These are phyloP conservation scores for Dissophora globulifera DNA, from an alignment of 192 early-diverging fungal species.

Conservation along the genomic window DNA sequence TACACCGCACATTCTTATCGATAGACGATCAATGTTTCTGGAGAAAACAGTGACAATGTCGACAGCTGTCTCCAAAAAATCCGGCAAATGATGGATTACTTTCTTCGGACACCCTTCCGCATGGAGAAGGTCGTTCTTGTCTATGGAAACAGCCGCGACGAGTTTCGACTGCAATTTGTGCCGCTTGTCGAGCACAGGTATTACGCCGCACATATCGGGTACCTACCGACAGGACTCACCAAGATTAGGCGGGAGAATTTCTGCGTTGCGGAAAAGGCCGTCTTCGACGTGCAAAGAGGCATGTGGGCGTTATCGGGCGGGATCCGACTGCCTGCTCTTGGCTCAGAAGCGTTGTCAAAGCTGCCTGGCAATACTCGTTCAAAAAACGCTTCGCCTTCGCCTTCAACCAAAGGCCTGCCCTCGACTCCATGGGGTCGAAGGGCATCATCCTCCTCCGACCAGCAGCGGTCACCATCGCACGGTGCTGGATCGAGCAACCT, in stretches of 20 bases:
- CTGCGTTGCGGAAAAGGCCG: constrained; percentile 27
- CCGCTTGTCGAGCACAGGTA: constrained; percentile 18
- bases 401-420: too few species aligned
- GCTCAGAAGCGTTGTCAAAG: background rate
- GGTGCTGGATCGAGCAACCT: background rate
- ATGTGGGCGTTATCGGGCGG: constrained; percentile 3
- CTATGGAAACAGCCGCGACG: constrained; percentile 30
- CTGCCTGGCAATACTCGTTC: background rate
- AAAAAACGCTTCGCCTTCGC: too few species aligned
- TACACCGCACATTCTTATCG: too few species aligned
- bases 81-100: constrained; percentile 22
- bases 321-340: background rate
- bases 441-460: background rate
- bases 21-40: constrained; percentile 17
- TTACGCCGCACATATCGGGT: constrained; percentile 8
- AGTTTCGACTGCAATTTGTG: constrained; percentile 22
- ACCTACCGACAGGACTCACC: constrained; percentile 11
- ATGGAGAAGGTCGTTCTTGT: constrained; percentile 13
- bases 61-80: background rate
- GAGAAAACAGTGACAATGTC: constrained; percentile 5
- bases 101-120: constrained; percentile 12
- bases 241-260: background rate
- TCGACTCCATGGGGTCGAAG: constrained; percentile 14
- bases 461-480: background rate
- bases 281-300: constrained; percentile 3